Evolutionary conservation across 257 asterid genomes (phyloP), one percentile per base, ranked within the genome.

Genomic region (Solanum raphanifolium): DNA sequence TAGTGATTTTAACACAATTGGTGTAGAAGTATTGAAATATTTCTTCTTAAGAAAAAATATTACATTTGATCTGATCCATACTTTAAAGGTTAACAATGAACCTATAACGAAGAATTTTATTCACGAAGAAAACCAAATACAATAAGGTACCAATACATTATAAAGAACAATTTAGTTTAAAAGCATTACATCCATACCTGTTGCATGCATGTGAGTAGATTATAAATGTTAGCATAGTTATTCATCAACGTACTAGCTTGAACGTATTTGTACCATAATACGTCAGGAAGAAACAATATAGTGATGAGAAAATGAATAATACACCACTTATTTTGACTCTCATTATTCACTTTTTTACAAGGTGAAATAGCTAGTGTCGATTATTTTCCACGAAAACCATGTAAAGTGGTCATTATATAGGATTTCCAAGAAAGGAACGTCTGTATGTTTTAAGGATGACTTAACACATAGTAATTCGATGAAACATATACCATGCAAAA

Each of bases 201-300:
- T 55, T 98, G 94, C 79, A 96, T 93, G 89, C 97, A 97, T 9
- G 98, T 95, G 55, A 96, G 93, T 83, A 96, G 98, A 89, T 94
- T 98, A 92, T 95, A 94, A 87, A 95, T 96, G 93, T 96, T 98
- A 41, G 98, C 98, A 86, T 95, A 96, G 92, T 95, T 96, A 89
- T 95, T 96, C 95, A 92, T 83, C 89, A 94, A 88, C 3, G 95
- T 96, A 38, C 95, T 96, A 13, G 93, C 94, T 34, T 92, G 92
- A 74, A 69, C 87, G 82, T 94, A 96, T 86, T 95, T 96, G 98
- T 94, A 91, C 43, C 34, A 39, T n/a, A 76, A 39, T 23, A 75
- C 7, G 7, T 1, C 21, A 38, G 7, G 13, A 76, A 12, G 20
- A 38, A 36, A 60, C 6, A 43, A 43, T 4, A 43, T 43, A 43